These are phyloP conservation scores for Powellomyces hirtus DNA, from an alignment of 192 early-diverging fungal genomes.

Conservation along the genomic window DNA sequence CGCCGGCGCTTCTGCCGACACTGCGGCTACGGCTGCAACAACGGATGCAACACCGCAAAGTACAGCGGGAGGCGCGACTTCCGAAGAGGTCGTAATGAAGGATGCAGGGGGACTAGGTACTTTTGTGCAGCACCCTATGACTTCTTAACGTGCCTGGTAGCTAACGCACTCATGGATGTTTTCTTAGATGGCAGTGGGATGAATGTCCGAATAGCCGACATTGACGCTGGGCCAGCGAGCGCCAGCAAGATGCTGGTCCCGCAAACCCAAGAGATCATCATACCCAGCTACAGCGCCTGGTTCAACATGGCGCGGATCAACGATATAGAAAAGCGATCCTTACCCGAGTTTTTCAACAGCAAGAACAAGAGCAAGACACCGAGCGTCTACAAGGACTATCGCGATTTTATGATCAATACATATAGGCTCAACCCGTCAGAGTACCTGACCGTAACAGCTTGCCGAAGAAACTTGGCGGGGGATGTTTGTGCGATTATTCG, in stretches of 20 bases:
- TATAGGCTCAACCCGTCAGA: slow-evolving; percentile 93
- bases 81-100: neutral
- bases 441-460: slow-evolving; percentile 98
- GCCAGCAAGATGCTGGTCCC: slow-evolving; percentile 31
- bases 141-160: neutral
- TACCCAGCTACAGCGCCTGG: slow-evolving; percentile 93
- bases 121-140: neutral
- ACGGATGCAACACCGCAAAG: neutral
- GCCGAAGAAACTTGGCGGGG: slow-evolving; percentile 92
- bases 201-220: slow-evolving; percentile 15
- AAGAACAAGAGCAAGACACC: slow-evolving; percentile 93
- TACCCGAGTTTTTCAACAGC: slow-evolving; percentile 96
- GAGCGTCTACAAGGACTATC: slow-evolving; percentile 82
- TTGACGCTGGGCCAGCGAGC: slow-evolving; percentile 10
- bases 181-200: slow-evolving; percentile 25
- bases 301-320: slow-evolving; percentile 79
- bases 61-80: no score
- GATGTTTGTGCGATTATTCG: slow-evolving; percentile 99
- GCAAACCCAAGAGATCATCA: slow-evolving; percentile 46
- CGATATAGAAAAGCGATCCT: slow-evolving; percentile 80
- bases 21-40: neutral
- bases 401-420: slow-evolving; percentile 98
- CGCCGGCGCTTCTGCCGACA: neutral
- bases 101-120: neutral
- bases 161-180: neutral